Base-by-base conservation (phyloP, 495 filamentous ascomycete genomes). In the Haplographium delicatum region DNA sequence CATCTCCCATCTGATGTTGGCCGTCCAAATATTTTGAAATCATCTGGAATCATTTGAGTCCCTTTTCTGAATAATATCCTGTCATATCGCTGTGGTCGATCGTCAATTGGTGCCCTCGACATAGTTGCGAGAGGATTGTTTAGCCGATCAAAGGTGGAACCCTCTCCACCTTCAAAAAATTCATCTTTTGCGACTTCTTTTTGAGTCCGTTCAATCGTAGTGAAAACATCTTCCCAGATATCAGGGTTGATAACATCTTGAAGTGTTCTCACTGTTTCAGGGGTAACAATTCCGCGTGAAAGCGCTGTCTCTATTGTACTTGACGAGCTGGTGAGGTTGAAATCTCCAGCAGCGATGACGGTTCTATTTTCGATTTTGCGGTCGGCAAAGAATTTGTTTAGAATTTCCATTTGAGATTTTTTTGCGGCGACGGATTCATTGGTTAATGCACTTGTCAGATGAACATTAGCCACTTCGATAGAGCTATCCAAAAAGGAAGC, bases 71-170 rank as follows among this genome's bases (percentile, higher is more conserved):
- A 62, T 8, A 81, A 58, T 35, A 83, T 73, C 25, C 80, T 65
- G 54, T 81, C 78, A 49, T 81, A 81, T 20, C 80, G 60, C 56
- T 82, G 79, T 4, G 78, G 78, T n/a, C 74, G 68, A 27, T 68
- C 67, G 20, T 72, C 58, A 28, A 62, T 65, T 4, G 64, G 66
- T 23, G 61, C 62, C 13, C 68, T 66, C 7, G 58, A 65, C 5
- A 68, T 64, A 13, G 72, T 68, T 2, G 79, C 76, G 6, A 79
- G 63, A 18, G 60, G 62, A 49, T 82, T 83, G 1, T 59, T 56
- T 0, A 47, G 60, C 5, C 78, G 76, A 47, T 82, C 72, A 54
- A 74, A 83, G 0, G 80, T 83, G 0, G 76, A 72, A 4, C 77
- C 77, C 41, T 75, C 66, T 55, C 81, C 79, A 5, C 76, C 79